Evolutionary conservation across 2,329 filamentous ascomycete species (phyloP), one percentile per base, ranked within the genome.

Genomic region (Emmonsia crescens): DNA sequence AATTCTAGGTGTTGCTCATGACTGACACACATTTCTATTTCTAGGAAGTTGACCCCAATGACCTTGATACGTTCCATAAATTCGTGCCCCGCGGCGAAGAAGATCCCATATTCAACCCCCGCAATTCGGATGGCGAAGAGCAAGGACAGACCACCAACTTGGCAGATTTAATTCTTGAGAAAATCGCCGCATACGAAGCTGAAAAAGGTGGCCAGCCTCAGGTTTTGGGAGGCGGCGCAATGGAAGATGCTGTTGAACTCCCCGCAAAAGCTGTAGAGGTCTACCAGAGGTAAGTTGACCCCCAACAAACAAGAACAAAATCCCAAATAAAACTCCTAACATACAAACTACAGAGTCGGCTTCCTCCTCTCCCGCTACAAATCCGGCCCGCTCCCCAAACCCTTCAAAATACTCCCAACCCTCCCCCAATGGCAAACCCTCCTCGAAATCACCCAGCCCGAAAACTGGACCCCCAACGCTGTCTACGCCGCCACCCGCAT

Each of bases 371-470:
- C 90, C 31, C 85, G 93, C 66, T 97, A 96, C 80, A 96, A 96
- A 77, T 93, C 89, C 16, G 94, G 94, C n/a, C 93, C 93, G 67
- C 82, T 99, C 38, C 94, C 94, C 24, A 99, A 99, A 76, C 93
- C 93, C 0, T 96, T 99, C 82, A 97, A 97, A 77, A 91, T 97
- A 66, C 83, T 99, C 9, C 94, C 94, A 2, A 92, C 91, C 0
- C 85, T 97, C 16, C 91, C 91, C 8, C 85, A 94, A 69, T 97
- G 92, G 91, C 89, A 94, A 72, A 89, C 91, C 24, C 89, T 96
- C 44, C 84, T 96, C 68, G 82, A 86, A 65, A 84, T 96, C 61
- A 96, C 91, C n/a, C 83, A 86, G 36, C 92, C 93, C 4, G 88
- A 94, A 64, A 77, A 77, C 64, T 88, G 85, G 85, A 90, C 90